These are phyloP conservation scores for Jasminum sambac DNA, from an alignment of 257 asterid genomes.

Conservation along the genomic window DNA sequence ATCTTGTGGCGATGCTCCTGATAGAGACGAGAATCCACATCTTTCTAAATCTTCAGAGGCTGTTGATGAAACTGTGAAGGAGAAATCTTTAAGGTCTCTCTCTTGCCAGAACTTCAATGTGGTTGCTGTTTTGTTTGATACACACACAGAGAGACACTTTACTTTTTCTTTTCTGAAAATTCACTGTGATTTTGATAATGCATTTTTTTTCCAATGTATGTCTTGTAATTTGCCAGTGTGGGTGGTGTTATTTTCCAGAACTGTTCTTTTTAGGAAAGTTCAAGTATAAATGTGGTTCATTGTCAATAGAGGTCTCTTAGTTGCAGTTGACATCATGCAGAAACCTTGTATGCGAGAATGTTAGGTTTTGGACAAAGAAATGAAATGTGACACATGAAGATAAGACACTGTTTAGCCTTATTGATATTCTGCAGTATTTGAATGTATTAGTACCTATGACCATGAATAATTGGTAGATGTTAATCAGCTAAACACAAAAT, in stretches of 20 bases:
- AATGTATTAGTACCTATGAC: not conserved
- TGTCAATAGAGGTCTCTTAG: not conserved
- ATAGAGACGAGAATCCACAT: constrained; percentile 39
- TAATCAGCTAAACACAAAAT: not conserved
- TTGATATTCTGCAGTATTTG: not conserved
- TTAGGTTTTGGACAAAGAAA: not conserved
- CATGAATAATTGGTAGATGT: not conserved
- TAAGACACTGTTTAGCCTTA: not conserved
- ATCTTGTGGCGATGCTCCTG: constrained; percentile 42
- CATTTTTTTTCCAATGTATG: not conserved
- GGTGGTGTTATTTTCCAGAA: too few relatives aligned
- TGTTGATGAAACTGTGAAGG: constrained; percentile 57
- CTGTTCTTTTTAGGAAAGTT: not conserved
- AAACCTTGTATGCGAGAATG: not conserved
- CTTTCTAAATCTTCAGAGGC: constrained; percentile 54
- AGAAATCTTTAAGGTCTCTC: constrained; percentile 62
- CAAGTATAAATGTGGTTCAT: not conserved
- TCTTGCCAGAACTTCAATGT: constrained; percentile 11
- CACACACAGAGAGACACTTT: not conserved
- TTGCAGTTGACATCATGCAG: not conserved
- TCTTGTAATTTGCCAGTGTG: not conserved
- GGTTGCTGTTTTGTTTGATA: not conserved
- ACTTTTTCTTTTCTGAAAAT: not conserved
- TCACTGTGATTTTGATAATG: not conserved
- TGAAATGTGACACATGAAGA: not conserved